Evolutionary conservation across 768 basidiomycete species (phyloP).

Genomic region (Boletus pseudopeckii): DNA sequence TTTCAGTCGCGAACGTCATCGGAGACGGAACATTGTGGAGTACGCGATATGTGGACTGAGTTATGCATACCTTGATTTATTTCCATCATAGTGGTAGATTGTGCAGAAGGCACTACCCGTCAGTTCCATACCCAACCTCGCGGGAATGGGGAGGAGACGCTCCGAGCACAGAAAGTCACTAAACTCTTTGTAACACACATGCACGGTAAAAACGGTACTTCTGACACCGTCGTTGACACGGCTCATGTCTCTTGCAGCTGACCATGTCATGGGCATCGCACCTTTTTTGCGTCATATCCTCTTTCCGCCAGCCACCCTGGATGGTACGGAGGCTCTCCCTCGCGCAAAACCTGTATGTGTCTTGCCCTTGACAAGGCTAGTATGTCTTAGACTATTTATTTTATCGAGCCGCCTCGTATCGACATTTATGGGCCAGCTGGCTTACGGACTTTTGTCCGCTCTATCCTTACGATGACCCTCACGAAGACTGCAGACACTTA

Average conservation of each 20-base stretch:
- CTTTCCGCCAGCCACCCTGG: conserved; percentile 38
- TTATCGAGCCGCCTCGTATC: conserved; percentile 43
- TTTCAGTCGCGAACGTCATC: conserved; percentile 50
- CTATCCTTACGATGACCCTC: conserved; percentile 64
- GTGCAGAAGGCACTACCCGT: conserved; percentile 74
- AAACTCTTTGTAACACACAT: conserved; percentile 85
- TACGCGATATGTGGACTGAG: conserved; percentile 31
- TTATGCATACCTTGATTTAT: conserved; percentile 1
- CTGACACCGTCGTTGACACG: neutral
- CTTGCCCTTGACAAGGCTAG: neutral
- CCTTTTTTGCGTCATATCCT: conserved; percentile 62
- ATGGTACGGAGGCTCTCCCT: conserved; percentile 5
- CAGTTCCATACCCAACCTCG: conserved; percentile 62
- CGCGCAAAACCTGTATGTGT: conserved; percentile 13
- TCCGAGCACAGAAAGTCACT: conserved; percentile 47
- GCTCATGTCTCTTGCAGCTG: conserved; percentile 39
- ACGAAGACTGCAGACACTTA: conserved; percentile 59
- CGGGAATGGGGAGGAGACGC: conserved; percentile 21
- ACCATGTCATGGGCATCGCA: conserved; percentile 74
- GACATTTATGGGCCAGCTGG: conserved; percentile 82
- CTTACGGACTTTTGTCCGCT: conserved; percentile 69
- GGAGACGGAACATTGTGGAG: conserved; percentile 65
- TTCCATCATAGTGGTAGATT: conserved; percentile 64
- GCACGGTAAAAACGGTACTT: conserved; percentile 50
- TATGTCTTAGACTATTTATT: neutral